Conservation (phyloP, 805 yeast genomes). For the Suhomyces canberraensis region DNA sequence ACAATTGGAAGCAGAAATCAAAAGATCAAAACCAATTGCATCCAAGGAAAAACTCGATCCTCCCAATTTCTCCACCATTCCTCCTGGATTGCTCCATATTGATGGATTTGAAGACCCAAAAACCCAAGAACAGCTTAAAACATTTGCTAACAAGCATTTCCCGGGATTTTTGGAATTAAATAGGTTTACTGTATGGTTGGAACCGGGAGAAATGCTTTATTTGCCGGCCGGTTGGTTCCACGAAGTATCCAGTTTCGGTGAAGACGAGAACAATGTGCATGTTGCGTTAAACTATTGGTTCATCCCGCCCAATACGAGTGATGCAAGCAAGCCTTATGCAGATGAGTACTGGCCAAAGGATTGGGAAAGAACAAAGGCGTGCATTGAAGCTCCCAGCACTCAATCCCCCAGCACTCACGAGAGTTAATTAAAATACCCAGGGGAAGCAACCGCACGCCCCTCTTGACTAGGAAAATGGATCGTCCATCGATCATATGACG, state of each 20-base stretch:
- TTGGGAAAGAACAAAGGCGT: slow-evolving; percentile 40
- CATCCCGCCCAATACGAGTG: slow-evolving; percentile 52
- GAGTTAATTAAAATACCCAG: no score
- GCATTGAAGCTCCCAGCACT: slow-evolving; percentile 11
- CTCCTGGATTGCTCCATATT: slow-evolving; percentile 60
- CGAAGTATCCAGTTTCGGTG: slow-evolving; percentile 67
- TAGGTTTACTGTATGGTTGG: slow-evolving; percentile 44
- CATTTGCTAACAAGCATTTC: slow-evolving; percentile 40
- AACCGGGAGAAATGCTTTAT: slow-evolving; percentile 65
- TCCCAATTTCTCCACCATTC: slow-evolving; percentile 64
- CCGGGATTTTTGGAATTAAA: slow-evolving; percentile 46
- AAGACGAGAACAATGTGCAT: slow-evolving; percentile 35
- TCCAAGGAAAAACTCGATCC: slow-evolving; percentile 44
- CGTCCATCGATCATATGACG: neutral
- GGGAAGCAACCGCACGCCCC: neutral
- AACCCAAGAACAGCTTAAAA: slow-evolving; percentile 23
- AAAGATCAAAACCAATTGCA: slow-evolving; percentile 4
- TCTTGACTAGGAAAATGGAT: neutral
- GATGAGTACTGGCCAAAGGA: slow-evolving; percentile 56
- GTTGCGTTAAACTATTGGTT: slow-evolving; percentile 75
- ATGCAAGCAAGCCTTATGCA: slow-evolving; percentile 34
- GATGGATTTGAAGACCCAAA: slow-evolving; percentile 44
- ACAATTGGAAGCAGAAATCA: slow-evolving; percentile 12
- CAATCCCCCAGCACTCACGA: neutral
- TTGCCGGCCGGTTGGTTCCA: slow-evolving; percentile 83